phyloP scores from a whole-genome alignment of 306 rosid species.

The Trifolium dubium region DNA sequence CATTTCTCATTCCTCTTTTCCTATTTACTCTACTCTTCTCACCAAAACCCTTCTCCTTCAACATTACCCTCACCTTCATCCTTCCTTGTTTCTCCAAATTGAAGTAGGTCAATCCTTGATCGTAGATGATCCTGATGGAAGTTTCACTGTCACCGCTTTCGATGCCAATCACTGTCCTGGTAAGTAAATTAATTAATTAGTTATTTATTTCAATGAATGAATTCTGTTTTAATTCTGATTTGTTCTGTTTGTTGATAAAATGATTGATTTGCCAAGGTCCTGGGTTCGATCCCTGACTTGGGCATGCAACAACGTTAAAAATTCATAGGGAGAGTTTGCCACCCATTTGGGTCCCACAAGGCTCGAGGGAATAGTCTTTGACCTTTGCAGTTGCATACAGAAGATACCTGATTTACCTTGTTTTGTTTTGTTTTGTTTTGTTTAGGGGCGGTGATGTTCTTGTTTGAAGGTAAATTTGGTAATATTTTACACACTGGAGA shows the following conservation, averaged over 20 bases:
- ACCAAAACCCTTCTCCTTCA: conserved; percentile 68
- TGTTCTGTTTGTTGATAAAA: too few relatives aligned
- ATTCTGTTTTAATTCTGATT: neutral
- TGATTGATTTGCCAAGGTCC: too few relatives aligned
- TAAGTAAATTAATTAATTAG: neutral
- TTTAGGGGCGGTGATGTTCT: conserved; percentile 84
- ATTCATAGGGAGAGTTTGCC: too few relatives aligned
- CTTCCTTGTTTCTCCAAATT: conserved; percentile 54
- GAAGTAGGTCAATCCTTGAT: conserved; percentile 60
- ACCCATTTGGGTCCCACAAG: too few relatives aligned
- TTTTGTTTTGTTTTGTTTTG: conserved; percentile 4
- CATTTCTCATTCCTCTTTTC: conserved; percentile 58
- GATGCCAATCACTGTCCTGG: conserved; percentile 89
- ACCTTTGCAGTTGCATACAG: too few relatives aligned
- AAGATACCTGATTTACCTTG: too few relatives aligned
- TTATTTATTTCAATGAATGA: neutral
- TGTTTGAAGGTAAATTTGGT: conserved; percentile 78
- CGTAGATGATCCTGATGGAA: conserved; percentile 62
- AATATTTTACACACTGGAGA: conserved; percentile 77
- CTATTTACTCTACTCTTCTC: conserved; percentile 63
- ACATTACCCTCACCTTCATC: conserved; percentile 58
- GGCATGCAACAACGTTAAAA: too few relatives aligned
- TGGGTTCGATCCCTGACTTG: too few relatives aligned
- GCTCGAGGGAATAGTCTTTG: too few relatives aligned
- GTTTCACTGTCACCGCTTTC: conserved; percentile 66